Base-by-base conservation (phyloP, 1,284 basidiomycete genomes). In the Ustilago tritici region DNA sequence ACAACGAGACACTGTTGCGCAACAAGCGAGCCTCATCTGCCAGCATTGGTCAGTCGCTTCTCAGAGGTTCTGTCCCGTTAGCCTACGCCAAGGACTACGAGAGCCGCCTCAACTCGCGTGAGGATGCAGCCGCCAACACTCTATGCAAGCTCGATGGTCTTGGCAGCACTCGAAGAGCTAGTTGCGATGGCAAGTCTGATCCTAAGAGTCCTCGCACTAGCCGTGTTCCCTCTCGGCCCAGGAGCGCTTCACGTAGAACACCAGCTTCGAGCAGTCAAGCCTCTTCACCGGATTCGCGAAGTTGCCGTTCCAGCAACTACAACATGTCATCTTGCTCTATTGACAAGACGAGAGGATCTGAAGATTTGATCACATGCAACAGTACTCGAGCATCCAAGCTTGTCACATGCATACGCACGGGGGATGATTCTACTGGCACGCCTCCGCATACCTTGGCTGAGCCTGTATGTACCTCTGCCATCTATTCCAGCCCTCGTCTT, bases 141-240 rank as follows among this genome's bases (percentile, higher is more conserved):
- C 89, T 99, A 56, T 91, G 95, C 62, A 97, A 97, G 87, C 88
- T 99, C 31, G 97, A 99, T 82, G 96, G 96, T 0, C 87, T 98
- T 12, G 91, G 91, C 4, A 91, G 90, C 7, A 94, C 77, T 49
- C 60, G 83, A 0, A 61, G 80, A 49, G 59, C 61, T 23, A 81
- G 74, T 40, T 63, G 74, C 12, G 79, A 82, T 31, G 64, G 66
- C 46, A 68, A 68, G 19, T 15, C 53, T 32, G 78, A 78, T 17
- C 32, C 62, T n/a, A 75, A 71, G 43, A 80, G 80, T 53, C 81
- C 81, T 19, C 65, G 80, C 40, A 64, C 56, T 9, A 82, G 80
- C 43, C 71, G 66, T 11, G 59, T 70, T n/a, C 28, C 41, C 11
- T 80, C 80, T 15, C 62, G 80, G 32, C 80, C 80, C 4, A 46